These are phyloP conservation scores for Persicaria maculosa DNA, from an alignment of 148 eudicot species.

Conservation along the genomic window DNA sequence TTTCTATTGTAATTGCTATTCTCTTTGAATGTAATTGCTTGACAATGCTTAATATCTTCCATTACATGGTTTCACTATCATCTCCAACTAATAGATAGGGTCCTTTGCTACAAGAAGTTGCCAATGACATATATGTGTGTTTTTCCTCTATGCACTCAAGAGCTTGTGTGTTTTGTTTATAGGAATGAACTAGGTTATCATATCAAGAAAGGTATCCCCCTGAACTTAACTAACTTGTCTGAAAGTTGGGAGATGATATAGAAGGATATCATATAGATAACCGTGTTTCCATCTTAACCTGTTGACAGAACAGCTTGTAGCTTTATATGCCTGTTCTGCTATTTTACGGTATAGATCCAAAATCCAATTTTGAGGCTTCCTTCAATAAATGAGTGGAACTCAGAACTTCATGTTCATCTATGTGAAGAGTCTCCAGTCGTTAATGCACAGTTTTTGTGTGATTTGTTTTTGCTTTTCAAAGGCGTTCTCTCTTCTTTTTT, in stretches of 20 bases:
- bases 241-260: too few relatives aligned
- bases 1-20: background rate
- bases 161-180: background rate
- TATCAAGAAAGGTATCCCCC: too few relatives aligned
- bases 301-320: too few relatives aligned
- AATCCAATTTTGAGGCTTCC: too few relatives aligned
- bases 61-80: background rate
- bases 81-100: background rate
- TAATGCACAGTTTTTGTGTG: background rate
- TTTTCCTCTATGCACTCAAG: conserved; percentile 1
- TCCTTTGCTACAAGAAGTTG: background rate
- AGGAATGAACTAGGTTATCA: background rate
- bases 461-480: background rate
- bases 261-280: too few relatives aligned
- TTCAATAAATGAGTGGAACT: too few relatives aligned
- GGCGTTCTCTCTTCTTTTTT: background rate
- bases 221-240: too few relatives aligned
- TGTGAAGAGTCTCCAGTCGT: background rate
- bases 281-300: too few relatives aligned
- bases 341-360: too few relatives aligned
- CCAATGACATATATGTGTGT: background rate
- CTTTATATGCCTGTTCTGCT: too few relatives aligned
- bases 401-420: too few relatives aligned
- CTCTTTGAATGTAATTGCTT: background rate
- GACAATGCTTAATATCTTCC: background rate